Evolutionary conservation across 2,329 filamentous ascomycete species (phyloP).

Genomic region (Periconia macrospinosa): DNA sequence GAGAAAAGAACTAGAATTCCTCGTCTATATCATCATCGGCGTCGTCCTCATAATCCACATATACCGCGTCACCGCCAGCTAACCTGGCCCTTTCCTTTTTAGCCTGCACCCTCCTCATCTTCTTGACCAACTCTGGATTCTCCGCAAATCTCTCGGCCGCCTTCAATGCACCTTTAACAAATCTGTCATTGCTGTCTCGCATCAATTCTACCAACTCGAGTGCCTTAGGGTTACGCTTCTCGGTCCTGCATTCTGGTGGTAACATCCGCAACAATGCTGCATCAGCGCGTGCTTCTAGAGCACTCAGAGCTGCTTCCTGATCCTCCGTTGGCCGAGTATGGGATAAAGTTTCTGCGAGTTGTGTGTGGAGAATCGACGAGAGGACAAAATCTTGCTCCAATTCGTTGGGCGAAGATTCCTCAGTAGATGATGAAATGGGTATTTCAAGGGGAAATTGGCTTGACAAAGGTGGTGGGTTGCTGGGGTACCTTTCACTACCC

Average conservation of each 20-base stretch:
- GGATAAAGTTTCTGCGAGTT: constrained; percentile 74
- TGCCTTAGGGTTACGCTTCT: constrained; percentile 92
- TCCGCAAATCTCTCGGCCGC: constrained; percentile 84
- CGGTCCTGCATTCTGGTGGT: constrained; percentile 85
- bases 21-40: constrained; percentile 43
- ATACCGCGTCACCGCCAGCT: constrained; percentile 67
- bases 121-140: constrained; percentile 33
- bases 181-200: constrained; percentile 80
- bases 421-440: constrained; percentile 65
- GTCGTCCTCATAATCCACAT: constrained; percentile 60
- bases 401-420: constrained; percentile 19
- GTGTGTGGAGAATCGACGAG: constrained; percentile 68
- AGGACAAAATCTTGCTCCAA: constrained; percentile 65
- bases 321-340: constrained; percentile 65
- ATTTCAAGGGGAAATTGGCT: constrained; percentile 93
- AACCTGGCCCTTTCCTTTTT: neutral
- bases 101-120: neutral
- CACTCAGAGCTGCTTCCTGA: constrained; percentile 68
- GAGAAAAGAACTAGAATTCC: neutral
- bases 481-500: constrained; percentile 80
- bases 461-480: constrained; percentile 82
- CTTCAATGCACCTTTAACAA: constrained; percentile 89
- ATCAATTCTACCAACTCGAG: constrained; percentile 87
- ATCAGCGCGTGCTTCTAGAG: constrained; percentile 82
- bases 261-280: constrained; percentile 88